Conservation (phyloP, 495 filamentous ascomycete species). For the Cairneyella variabilis region DNA sequence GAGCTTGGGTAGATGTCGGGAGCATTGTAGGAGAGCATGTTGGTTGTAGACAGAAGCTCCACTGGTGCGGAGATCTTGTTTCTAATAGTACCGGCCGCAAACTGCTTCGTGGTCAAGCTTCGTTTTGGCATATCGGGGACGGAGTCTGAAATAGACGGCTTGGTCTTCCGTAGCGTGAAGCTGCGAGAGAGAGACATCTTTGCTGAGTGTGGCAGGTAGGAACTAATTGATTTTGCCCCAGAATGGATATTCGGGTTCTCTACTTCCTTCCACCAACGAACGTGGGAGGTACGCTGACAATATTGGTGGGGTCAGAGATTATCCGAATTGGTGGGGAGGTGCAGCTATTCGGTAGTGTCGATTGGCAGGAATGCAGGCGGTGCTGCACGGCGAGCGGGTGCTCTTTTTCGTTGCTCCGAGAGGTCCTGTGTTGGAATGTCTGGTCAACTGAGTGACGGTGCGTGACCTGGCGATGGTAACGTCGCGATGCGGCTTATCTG, state of each 20-base stretch:
- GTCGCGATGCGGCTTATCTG: too few species aligned
- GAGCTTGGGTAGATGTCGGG: constrained; percentile 64
- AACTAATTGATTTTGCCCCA: neutral
- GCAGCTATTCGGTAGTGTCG: constrained; percentile 3
- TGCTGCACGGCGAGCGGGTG: neutral
- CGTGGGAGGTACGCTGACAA: neutral
- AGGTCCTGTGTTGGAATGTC: too few species aligned
- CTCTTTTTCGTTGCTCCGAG: too few species aligned
- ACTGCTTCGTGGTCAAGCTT: constrained; percentile 42
- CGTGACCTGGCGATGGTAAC: too few species aligned
- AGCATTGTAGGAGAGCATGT: constrained; percentile 91
- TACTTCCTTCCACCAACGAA: constrained; percentile 13
- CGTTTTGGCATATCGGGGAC: constrained; percentile 35
- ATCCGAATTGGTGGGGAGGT: constrained; percentile 1
- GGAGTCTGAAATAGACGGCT: neutral
- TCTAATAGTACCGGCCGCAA: constrained; percentile 34
- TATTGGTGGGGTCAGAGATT: constrained; percentile 9
- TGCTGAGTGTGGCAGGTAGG: constrained; percentile 4
- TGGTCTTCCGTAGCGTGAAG: constrained; percentile 19
- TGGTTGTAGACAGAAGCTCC: constrained; percentile 87
- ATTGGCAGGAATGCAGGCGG: neutral
- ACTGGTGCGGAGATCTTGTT: constrained; percentile 83
- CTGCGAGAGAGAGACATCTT: constrained; percentile 24
- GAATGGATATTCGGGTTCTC: constrained; percentile 5
- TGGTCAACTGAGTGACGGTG: too few species aligned